These are phyloP conservation scores for Clitoria ternatea DNA, from an alignment of 306 rosid genomes.

Conservation along the genomic window DNA sequence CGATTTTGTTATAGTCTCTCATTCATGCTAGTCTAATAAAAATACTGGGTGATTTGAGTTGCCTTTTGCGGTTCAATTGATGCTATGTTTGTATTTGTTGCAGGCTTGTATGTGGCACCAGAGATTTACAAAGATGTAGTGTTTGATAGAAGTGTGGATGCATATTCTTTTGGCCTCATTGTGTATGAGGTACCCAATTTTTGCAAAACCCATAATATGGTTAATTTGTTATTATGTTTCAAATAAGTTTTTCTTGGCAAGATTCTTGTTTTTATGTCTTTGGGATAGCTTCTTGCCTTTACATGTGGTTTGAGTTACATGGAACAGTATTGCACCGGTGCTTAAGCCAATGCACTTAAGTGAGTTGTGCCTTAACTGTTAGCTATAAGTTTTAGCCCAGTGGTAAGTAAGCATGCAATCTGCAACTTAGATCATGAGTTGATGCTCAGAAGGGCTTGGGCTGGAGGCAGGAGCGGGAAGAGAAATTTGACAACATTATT, in stretches of 20 bases:
- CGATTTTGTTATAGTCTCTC: neutral
- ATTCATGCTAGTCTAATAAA: neutral
- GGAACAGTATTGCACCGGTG: neutral
- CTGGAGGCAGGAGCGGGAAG: neutral
- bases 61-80: slow-evolving; percentile 1
- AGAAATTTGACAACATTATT: neutral
- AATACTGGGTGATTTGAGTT: neutral
- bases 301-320: neutral
- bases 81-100: slow-evolving; percentile 31
- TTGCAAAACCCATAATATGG: neutral
- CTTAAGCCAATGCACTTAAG: neutral
- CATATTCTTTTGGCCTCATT: slow-evolving; percentile 85
- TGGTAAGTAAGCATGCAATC: neutral
- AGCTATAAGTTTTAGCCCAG: neutral
- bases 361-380: neutral
- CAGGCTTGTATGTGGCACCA: slow-evolving; percentile 87
- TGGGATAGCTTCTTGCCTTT: slow-evolving; percentile 6
- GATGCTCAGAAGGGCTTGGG: neutral
- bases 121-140: slow-evolving; percentile 74
- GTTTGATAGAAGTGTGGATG: slow-evolving; percentile 85
- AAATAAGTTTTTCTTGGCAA: neutral
- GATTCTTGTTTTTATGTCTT: slow-evolving; percentile 20
- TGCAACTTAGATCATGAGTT: slow-evolving; percentile 7
- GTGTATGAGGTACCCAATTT: slow-evolving; percentile 68
- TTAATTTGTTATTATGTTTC: slow-evolving; percentile 22